Percentiles rank a stretch among this genome's conserved stretches.
Evolutionary conservation across 1,139 yeast genomes (phyloP).

Genomic region (Kurtzmaniella quercitrusa): DNA sequence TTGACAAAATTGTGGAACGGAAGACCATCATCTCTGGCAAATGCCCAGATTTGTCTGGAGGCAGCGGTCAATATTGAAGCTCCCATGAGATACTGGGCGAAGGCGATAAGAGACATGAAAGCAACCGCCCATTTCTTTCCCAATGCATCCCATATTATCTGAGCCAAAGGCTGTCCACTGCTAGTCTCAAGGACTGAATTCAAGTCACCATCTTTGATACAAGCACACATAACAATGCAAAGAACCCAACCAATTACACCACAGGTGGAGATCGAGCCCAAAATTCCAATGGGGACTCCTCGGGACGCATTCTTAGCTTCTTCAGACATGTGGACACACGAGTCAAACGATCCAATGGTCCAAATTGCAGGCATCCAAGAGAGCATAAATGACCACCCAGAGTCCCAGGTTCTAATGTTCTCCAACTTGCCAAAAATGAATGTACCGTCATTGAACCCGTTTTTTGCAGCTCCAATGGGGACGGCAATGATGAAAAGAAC

Average conservation of each 20-base stretch:
- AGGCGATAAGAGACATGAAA: slow-evolving; percentile 20
- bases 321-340: slow-evolving; percentile 30
- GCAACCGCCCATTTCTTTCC: slow-evolving; percentile 23
- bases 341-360: slow-evolving; percentile 31
- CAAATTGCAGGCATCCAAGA: slow-evolving; percentile 31
- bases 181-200: slow-evolving; percentile 12
- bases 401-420: slow-evolving; percentile 15
- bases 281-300: slow-evolving; percentile 26
- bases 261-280: slow-evolving; percentile 22
- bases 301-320: slow-evolving; percentile 24
- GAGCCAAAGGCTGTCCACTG: slow-evolving; percentile 23
- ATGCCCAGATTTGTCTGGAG: slow-evolving; percentile 19
- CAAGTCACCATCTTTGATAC: slow-evolving; percentile 19
- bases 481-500: slow-evolving; percentile 22
- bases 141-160: slow-evolving; percentile 19
- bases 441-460: slow-evolving; percentile 14
- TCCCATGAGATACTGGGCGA: slow-evolving; percentile 22
- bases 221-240: slow-evolving; percentile 16
- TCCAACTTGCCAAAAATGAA: slow-evolving; percentile 17
- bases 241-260: slow-evolving; percentile 18
- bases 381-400: slow-evolving; percentile 20
- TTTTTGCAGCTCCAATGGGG: slow-evolving; percentile 24
- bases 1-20: slow-evolving; percentile 35
- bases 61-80: slow-evolving; percentile 20
- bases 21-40: slow-evolving; percentile 38